Conservation (phyloP, 495 filamentous ascomycete species). For the Pyrenopolyporus hunteri region DNA sequence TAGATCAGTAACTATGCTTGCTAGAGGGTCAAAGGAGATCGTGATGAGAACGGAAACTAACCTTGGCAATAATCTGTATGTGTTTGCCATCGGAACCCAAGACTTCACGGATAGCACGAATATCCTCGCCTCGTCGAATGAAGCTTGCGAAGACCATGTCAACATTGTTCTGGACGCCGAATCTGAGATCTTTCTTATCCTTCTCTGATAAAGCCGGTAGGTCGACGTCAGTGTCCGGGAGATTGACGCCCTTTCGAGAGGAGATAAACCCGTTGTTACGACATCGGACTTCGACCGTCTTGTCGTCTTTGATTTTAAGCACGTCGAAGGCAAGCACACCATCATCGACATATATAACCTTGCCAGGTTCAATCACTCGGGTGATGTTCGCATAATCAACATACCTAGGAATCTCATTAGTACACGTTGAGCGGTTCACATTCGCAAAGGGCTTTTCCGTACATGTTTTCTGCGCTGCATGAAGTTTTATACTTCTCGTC, state of each 20-base stretch:
- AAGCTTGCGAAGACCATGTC: constrained; percentile 99
- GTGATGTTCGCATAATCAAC: constrained; percentile 99
- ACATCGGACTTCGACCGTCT: constrained; percentile 82
- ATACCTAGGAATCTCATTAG: constrained; percentile 64
- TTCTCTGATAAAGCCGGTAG: constrained; percentile 98
- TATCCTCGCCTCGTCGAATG: constrained; percentile 91
- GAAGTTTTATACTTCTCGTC: constrained; percentile 90
- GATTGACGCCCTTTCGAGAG: constrained; percentile 97
- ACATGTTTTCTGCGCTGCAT: constrained; percentile 93
- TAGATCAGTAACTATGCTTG: constrained; percentile 4
- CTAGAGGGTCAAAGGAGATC: not conserved
- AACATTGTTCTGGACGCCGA: constrained; percentile 96
- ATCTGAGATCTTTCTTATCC: constrained; percentile 88
- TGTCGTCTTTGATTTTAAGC: constrained; percentile 80
- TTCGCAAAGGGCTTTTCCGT: constrained; percentile 43
- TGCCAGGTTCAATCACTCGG: constrained; percentile 91
- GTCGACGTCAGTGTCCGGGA: constrained; percentile 97
- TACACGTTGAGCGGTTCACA: not conserved
- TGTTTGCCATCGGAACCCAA: constrained; percentile 91
- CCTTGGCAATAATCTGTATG: constrained; percentile 98
- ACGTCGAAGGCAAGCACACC: constrained; percentile 96
- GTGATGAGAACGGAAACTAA: not conserved
- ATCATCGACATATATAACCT: constrained; percentile 97
- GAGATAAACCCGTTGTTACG: constrained; percentile 98
- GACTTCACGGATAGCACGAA: constrained; percentile 87